These are phyloP conservation scores for Penicillium sp. DNA, from an alignment of 2,329 filamentous ascomycete species.

Conservation along the genomic window DNA sequence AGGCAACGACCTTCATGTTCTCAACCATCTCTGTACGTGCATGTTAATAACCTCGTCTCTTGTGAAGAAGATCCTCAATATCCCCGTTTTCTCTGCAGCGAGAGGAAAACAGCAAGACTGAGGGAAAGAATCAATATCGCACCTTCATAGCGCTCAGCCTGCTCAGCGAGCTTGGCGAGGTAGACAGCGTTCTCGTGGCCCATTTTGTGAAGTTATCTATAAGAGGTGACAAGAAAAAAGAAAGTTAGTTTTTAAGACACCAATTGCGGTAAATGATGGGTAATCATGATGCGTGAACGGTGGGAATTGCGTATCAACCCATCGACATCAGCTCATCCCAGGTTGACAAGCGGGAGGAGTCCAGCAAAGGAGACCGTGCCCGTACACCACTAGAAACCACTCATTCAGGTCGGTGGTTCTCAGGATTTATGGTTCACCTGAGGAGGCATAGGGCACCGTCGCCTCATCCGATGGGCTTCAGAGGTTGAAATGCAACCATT, in stretches of 20 bases:
- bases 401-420: constrained; percentile 1
- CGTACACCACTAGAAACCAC: too few species aligned
- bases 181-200: constrained; percentile 99
- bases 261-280: constrained; percentile 1
- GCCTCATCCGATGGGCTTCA: not conserved
- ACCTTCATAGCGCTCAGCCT: constrained; percentile 99
- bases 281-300: constrained; percentile 2
- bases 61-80: not conserved
- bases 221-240: constrained; percentile 13
- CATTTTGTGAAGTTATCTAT: constrained; percentile 61
- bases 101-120: not conserved
- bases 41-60: constrained; percentile 13
- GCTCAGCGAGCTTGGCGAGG: constrained; percentile 99
- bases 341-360: constrained; percentile 20
- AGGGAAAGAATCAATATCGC: constrained; percentile 28
- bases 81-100: not conserved
- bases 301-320: constrained; percentile 16
- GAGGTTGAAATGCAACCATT: constrained; percentile 6
- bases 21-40: constrained; percentile 82
- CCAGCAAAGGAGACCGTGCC: not conserved
- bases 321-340: constrained; percentile 15
- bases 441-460: not conserved
- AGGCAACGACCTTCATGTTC: constrained; percentile 99
- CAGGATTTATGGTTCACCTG: not conserved
- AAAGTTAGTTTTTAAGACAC: not conserved